These are phyloP conservation scores for Tympanopsis confertula DNA, from an alignment of 2,329 filamentous ascomycete species.

Conservation along the genomic window DNA sequence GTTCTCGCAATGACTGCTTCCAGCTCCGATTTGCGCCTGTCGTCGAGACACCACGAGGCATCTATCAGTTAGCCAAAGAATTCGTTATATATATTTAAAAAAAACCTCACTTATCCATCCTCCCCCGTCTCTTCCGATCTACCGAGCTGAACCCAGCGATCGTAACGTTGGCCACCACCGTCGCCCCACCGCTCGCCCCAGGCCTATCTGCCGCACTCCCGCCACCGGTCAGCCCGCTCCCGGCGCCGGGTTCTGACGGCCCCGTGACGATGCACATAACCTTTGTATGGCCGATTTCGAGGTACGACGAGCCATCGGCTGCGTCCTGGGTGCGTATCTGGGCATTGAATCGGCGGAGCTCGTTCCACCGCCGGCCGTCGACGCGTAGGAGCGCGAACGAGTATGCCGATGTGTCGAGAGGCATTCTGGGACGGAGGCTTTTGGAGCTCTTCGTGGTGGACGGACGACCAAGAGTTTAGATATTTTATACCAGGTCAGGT, in stretches of 20 bases:
- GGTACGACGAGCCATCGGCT: constrained; percentile 83
- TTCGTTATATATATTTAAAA: neutral
- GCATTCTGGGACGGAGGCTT: constrained; percentile 63
- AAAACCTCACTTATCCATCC: constrained; percentile 65
- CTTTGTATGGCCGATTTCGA: constrained; percentile 96
- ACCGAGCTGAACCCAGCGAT: constrained; percentile 81
- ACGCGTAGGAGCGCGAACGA: constrained; percentile 72
- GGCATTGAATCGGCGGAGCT: constrained; percentile 76
- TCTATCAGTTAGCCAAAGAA: constrained; percentile 1
- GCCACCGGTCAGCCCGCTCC: constrained; percentile 29
- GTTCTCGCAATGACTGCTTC: constrained; percentile 68
- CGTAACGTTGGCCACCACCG: constrained; percentile 68
- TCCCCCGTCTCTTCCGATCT: constrained; percentile 66
- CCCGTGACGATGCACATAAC: constrained; percentile 87
- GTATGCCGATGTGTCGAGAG: constrained; percentile 89
- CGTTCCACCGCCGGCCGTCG: constrained; percentile 89
- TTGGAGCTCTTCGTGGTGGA: too few relatives aligned
- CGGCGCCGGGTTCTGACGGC: constrained; percentile 54
- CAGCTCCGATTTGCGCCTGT: constrained; percentile 69
- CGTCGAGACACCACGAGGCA: neutral
- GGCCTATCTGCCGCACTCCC: constrained; percentile 24
- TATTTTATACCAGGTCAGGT: too few relatives aligned
- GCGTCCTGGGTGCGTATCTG: constrained; percentile 87
- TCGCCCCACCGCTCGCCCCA: constrained; percentile 21
- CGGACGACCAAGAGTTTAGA: too few relatives aligned